Evolutionary conservation across 768 basidiomycete genomes (phyloP), one percentile per base, ranked within the genome.

Genomic region (Baorangia bicolor): DNA sequence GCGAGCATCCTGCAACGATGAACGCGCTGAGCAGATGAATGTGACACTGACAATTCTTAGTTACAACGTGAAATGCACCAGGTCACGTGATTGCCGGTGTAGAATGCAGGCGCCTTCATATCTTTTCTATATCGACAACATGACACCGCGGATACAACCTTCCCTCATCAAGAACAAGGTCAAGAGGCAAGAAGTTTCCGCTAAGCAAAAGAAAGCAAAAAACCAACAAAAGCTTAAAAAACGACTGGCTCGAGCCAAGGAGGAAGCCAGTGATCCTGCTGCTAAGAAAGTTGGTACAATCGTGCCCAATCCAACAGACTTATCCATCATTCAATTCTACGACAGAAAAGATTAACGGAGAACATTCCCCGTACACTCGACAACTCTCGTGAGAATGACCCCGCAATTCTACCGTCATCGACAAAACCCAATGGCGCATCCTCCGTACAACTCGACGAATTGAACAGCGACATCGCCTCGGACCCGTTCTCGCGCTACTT

Each of bases 351-450:
- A 53, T 74, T 91, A 23, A 80, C 83, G 7, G 84, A 89, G 64
- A 97, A 97, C 76, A 79, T 95, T 11, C 95, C 95, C 1, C 82
- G 82, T 42, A 99, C 97, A 0, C 82, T 98, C 23, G 97, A 99
- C 68, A 98, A 98, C 69, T 90, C 86, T 56, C 85, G 95, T 58
- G 88, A 95, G 71, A 90, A 85, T 67, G 89, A 89, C 66, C 87
- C 86, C 8, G 60, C 57, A 58, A 56, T 58, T 34, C 61, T 74
- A 31, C 73, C 76, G 2, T 67, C 77, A 10, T 73, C 73, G 12
- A 64, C 69, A 46, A 53, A 38, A 31, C 59, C 64, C 12, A 64
- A 65, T 13, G 57, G 62, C 38, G 58, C 71, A 31, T 77, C 78
- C 6, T 73, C 75, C 21, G 57, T 70, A 37, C 72, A 74, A n/a